phyloP scores from a whole-genome alignment of 2,329 filamentous ascomycete genomes.

The Neonectria neomacrospora region DNA sequence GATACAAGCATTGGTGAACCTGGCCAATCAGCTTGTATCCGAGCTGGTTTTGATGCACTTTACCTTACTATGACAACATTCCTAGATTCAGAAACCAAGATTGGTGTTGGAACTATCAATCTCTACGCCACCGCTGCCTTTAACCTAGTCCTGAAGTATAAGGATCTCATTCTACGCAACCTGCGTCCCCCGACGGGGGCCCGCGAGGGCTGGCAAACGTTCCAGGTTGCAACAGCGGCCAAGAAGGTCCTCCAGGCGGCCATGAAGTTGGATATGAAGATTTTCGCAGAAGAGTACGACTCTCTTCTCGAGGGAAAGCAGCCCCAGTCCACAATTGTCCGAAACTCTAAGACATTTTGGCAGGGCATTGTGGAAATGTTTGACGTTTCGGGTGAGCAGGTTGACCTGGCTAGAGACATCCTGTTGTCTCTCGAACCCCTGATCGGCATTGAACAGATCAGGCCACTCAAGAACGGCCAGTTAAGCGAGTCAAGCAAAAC shows the following conservation, averaged over 20 bases:
- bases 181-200: conserved; percentile 43
- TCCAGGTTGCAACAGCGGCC: conserved; percentile 58
- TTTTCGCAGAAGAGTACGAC: conserved; percentile 58
- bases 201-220: conserved; percentile 53
- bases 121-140: conserved; percentile 73
- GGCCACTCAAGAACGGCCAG: conserved; percentile 60
- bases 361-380: conserved; percentile 71
- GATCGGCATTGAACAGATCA: conserved; percentile 80
- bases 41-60: conserved; percentile 71
- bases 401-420: conserved; percentile 79
- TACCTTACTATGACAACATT: conserved; percentile 68
- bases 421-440: conserved; percentile 77
- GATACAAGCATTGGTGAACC: conserved; percentile 64
- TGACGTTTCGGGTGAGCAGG: conserved; percentile 77
- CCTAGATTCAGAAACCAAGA: conserved; percentile 56
- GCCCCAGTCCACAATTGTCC: conserved; percentile 74
- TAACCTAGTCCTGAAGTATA: conserved; percentile 72
- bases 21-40: conserved; percentile 70
- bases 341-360: conserved; percentile 67
- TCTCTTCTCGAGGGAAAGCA: conserved; percentile 69
- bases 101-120: conserved; percentile 64
- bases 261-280: conserved; percentile 57
- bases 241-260: conserved; percentile 64
- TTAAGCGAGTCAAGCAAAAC: conserved; percentile 59
- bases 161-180: conserved; percentile 64